Conservation (phyloP, 345 rosid species). For the Brassica juncea region DNA sequence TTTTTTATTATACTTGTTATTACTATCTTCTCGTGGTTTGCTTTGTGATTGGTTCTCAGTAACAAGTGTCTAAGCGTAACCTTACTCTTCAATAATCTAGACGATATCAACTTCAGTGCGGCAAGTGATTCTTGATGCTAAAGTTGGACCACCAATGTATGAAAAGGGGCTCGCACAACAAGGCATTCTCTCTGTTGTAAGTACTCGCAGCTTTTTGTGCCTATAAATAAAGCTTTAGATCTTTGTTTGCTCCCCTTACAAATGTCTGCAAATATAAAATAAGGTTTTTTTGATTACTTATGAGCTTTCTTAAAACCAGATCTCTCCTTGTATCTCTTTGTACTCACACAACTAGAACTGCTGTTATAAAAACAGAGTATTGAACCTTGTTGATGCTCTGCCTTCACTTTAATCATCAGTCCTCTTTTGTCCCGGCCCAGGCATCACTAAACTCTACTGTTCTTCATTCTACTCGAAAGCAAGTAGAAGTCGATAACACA, state of each 20-base stretch:
- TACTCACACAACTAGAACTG: no score
- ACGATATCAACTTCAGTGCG: conserved; percentile 67
- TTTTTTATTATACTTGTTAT: not conserved
- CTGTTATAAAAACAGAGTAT: no score
- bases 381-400: no score
- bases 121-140: conserved; percentile 78
- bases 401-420: no score
- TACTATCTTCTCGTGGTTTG: not conserved
- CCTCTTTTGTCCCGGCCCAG: no score
- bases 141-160: conserved; percentile 83
- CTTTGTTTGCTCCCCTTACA: not conserved
- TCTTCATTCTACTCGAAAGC: no score
- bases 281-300: no score
- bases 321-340: no score
- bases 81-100: conserved; percentile 40
- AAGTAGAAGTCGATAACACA: no score
- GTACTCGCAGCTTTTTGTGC: conserved; percentile 29
- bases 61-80: conserved; percentile 27
- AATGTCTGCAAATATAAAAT: not conserved
- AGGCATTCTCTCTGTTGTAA: conserved; percentile 78
- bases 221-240: no score
- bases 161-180: conserved; percentile 75
- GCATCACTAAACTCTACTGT: no score
- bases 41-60: conserved; percentile 7
- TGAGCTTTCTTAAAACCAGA: no score